Percentiles rank a stretch among this genome's conserved stretches.
phyloP scores from a whole-genome alignment of 495 filamentous ascomycete species.

The Penicillium dipodomyicola region DNA sequence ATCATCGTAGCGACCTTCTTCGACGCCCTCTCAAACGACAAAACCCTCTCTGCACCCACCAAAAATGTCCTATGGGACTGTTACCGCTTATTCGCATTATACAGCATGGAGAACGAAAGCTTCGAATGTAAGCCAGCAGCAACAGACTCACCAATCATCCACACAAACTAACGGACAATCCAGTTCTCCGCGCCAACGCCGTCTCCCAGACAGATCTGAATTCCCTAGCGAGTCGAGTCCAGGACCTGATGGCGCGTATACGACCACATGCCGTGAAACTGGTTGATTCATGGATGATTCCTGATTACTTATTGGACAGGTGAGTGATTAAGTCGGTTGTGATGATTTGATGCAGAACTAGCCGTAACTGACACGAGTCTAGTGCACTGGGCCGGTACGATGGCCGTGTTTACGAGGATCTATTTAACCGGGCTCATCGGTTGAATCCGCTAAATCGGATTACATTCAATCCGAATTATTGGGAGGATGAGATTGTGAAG shows the following conservation, averaged over 20 bases:
- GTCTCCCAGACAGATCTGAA: conserved; percentile 34
- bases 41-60: conserved; percentile 23
- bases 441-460: conserved; percentile 46
- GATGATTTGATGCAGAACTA: background rate
- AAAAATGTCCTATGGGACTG: conserved; percentile 32
- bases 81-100: conserved; percentile 46
- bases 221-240: conserved; percentile 32
- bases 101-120: conserved; percentile 40
- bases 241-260: conserved; percentile 41
- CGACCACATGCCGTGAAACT: conserved; percentile 48
- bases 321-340: conserved; percentile 1
- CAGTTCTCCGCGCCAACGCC: conserved; percentile 39
- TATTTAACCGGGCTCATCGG: conserved; percentile 46
- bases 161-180: background rate
- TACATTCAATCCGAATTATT: conserved; percentile 49
- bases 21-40: conserved; percentile 26
- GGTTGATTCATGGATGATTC: conserved; percentile 49
- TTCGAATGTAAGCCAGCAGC: conserved; percentile 25
- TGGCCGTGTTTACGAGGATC: conserved; percentile 50
- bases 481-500: conserved; percentile 50
- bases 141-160: background rate
- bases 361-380: background rate
- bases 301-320: conserved; percentile 49
- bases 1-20: conserved; percentile 46
- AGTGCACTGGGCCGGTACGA: conserved; percentile 47